These are phyloP conservation scores for Aspergillus ostianus DNA, from an alignment of 495 filamentous ascomycete species.

Conservation along the genomic window DNA sequence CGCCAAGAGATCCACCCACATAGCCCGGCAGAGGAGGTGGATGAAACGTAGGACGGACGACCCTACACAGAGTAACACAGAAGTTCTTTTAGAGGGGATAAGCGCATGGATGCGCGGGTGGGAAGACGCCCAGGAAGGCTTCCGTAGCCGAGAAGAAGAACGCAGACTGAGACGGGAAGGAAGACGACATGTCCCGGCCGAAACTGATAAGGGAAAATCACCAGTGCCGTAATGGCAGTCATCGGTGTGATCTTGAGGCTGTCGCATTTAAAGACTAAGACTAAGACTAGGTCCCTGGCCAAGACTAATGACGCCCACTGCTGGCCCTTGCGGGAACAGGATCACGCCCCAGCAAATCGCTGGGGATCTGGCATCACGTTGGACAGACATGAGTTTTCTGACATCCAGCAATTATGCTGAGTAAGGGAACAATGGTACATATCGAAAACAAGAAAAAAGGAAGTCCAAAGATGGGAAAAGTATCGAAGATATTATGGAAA, in stretches of 20 bases:
- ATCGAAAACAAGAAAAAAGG: not conserved
- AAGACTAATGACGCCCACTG: not conserved
- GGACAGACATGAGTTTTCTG: not conserved
- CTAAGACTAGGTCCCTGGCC: not conserved
- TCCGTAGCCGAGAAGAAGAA: constrained; percentile 19
- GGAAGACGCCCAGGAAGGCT: constrained; percentile 40
- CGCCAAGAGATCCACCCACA: constrained; percentile 3
- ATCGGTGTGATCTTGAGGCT: not conserved
- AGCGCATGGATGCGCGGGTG: constrained; percentile 43
- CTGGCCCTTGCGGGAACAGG: not conserved
- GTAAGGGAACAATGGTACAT: constrained; percentile 13
- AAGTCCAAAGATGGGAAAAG: not conserved
- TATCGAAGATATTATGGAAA: not conserved
- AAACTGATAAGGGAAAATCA: not conserved
- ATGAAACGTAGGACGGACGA: constrained; percentile 18
- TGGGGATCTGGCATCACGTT: not conserved
- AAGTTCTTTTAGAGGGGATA: constrained; percentile 36
- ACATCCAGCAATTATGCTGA: constrained; percentile 9
- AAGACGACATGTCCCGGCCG: not conserved
- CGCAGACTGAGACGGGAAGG: not conserved
- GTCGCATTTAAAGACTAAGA: not conserved
- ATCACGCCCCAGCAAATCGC: not conserved
- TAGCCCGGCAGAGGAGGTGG: constrained; percentile 12
- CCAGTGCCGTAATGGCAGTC: not conserved
- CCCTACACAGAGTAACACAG: constrained; percentile 21